A percentile compares a stretch with the other conserved stretches of the same genome.
Conservation (phyloP, 768 basidiomycete genomes). For the Agrocybe pediades region DNA sequence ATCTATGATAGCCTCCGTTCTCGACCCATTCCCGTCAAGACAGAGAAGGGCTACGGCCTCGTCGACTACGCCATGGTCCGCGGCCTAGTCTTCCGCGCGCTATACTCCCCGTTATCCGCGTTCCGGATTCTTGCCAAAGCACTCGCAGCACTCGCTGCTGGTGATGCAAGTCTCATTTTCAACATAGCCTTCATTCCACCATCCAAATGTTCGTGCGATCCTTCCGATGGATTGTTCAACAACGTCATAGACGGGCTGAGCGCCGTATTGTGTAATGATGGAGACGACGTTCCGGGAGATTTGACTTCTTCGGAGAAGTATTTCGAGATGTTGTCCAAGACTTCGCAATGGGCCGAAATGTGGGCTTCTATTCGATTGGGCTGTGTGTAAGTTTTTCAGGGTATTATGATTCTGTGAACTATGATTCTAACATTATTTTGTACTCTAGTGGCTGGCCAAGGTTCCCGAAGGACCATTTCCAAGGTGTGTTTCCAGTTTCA, state of each 20-base stretch:
- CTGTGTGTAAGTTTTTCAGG: conserved; percentile 30
- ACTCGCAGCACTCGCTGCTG: conserved; percentile 33
- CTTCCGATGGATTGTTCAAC: neutral
- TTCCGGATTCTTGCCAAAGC: conserved; percentile 35
- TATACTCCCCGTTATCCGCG: conserved; percentile 32
- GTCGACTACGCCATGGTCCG: conserved; percentile 35
- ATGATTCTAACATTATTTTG: neutral
- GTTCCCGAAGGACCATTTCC: conserved; percentile 8
- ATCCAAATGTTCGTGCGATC: neutral
- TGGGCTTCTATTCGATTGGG: conserved; percentile 28
- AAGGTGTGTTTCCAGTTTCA: neutral
- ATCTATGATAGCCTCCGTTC: conserved; percentile 31
- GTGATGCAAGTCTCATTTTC: conserved; percentile 23
- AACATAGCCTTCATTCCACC: no score
- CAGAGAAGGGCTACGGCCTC: conserved; percentile 29
- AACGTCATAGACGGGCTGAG: neutral
- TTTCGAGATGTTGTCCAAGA: conserved; percentile 22
- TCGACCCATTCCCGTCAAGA: conserved; percentile 34
- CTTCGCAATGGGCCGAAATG: conserved; percentile 31
- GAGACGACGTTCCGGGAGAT: conserved; percentile 26
- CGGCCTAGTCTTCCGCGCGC: conserved; percentile 27
- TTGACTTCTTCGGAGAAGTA: conserved; percentile 31
- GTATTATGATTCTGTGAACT: neutral
- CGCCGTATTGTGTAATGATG: conserved; percentile 38
- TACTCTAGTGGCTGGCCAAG: conserved; percentile 1